A percentile compares a stretch with the other conserved stretches of the same genome.
Conservation (phyloP, 768 basidiomycete species). For the Hypholoma fasciculare region DNA sequence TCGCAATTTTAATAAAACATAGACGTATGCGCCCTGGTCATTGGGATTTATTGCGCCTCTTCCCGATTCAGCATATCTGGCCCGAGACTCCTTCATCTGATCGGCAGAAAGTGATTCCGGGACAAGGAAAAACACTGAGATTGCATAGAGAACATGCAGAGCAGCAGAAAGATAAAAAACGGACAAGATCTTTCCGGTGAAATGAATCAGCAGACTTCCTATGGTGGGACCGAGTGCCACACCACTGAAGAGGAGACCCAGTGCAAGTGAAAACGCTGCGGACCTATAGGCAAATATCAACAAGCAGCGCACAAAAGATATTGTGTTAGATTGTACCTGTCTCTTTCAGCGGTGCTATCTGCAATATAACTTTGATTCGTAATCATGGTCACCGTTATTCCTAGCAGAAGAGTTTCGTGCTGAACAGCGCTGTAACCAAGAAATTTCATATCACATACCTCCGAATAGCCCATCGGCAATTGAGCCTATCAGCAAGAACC, state of each 20-base stretch:
- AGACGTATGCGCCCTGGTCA: background rate
- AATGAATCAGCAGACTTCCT: slow-evolving; percentile 62
- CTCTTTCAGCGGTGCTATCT: slow-evolving; percentile 55
- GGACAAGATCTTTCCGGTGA: slow-evolving; percentile 52
- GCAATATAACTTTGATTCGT: slow-evolving; percentile 64
- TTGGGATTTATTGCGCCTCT: background rate
- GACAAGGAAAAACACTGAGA: slow-evolving; percentile 54
- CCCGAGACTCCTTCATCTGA: slow-evolving; percentile 41
- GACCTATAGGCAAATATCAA: slow-evolving; percentile 40
- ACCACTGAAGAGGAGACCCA: slow-evolving; percentile 70
- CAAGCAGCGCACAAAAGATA: background rate
- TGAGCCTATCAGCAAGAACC: slow-evolving; percentile 69
- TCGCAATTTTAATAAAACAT: background rate
- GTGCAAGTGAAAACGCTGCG: slow-evolving; percentile 58
- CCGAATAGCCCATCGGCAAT: slow-evolving; percentile 69
- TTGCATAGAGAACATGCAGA: slow-evolving; percentile 47
- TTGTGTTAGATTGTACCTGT: slow-evolving; percentile 38
- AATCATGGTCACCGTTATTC: slow-evolving; percentile 46
- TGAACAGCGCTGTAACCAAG: background rate
- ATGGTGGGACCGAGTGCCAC: slow-evolving; percentile 73
- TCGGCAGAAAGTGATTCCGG: slow-evolving; percentile 73
- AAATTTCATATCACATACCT: slow-evolving; percentile 40
- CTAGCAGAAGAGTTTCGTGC: slow-evolving; percentile 27
- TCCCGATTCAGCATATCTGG: slow-evolving; percentile 22
- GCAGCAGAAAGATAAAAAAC: slow-evolving; percentile 68